phyloP scores from a whole-genome alignment of 305 asterid genomes.

The Lippia alba region DNA sequence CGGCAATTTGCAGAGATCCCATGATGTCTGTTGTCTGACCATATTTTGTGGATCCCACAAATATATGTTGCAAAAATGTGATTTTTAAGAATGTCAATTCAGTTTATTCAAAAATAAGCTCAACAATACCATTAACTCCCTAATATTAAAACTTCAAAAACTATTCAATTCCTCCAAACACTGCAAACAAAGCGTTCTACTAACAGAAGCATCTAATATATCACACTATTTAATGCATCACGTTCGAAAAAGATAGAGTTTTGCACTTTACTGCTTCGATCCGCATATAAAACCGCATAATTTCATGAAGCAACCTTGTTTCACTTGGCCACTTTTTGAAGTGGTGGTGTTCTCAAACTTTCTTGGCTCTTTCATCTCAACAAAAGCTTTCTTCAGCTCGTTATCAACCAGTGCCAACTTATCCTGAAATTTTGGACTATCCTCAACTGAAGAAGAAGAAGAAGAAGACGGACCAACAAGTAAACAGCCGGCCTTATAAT shows the following conservation, averaged over 20 bases:
- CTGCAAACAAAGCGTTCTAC: too few relatives aligned
- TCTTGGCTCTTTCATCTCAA: not conserved
- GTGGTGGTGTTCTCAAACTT: not conserved
- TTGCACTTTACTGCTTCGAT: too few relatives aligned
- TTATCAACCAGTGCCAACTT: conserved; percentile 7
- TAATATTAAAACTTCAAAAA: too few relatives aligned
- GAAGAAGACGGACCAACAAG: conserved; percentile 34
- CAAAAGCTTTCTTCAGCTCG: conserved; percentile 30
- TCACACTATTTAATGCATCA: too few relatives aligned
- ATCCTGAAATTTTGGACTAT: conserved; percentile 22
- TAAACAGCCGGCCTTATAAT: conserved; percentile 32
- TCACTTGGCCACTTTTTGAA: not conserved
- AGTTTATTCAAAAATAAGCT: too few relatives aligned
- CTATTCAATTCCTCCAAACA: too few relatives aligned
- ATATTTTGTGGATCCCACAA: conserved; percentile 49
- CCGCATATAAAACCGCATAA: not conserved
- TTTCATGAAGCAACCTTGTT: not conserved
- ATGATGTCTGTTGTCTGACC: conserved; percentile 18
- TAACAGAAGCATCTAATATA: too few relatives aligned
- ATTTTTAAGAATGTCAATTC: not conserved
- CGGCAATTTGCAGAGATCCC: conserved; percentile 29
- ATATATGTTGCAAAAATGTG: conserved; percentile 62
- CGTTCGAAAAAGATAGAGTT: too few relatives aligned
- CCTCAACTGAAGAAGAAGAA: not conserved
- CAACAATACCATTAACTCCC: too few relatives aligned